phyloP scores from a whole-genome alignment of 2,329 filamentous ascomycete species.

The Hypoxylon sp. region DNA sequence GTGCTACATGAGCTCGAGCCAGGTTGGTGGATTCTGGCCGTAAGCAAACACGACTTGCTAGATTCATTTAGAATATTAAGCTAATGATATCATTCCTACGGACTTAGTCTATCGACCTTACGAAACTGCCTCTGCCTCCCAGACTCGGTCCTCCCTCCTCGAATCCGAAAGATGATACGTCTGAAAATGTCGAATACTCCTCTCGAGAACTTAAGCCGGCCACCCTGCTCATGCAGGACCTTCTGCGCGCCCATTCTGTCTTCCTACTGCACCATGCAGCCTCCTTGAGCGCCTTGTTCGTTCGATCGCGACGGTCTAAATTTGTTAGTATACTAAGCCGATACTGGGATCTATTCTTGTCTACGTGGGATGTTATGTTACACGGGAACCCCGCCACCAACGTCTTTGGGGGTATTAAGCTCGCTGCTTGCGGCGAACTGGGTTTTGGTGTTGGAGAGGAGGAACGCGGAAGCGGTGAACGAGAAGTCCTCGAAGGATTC shows the following conservation, averaged over 20 bases:
- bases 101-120: constrained; percentile 79
- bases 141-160: constrained; percentile 53
- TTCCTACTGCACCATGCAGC: constrained; percentile 89
- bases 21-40: constrained; percentile 95
- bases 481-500: constrained; percentile 92
- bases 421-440: constrained; percentile 89
- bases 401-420: constrained; percentile 83
- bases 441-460: constrained; percentile 96
- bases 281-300: constrained; percentile 75
- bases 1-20: constrained; percentile 86
- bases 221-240: constrained; percentile 78
- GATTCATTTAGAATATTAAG: neutral
- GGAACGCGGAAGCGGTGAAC: constrained; percentile 90
- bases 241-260: constrained; percentile 80
- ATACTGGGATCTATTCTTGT: constrained; percentile 79
- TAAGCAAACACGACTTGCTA: constrained; percentile 54
- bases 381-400: constrained; percentile 86
- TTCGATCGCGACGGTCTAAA: constrained; percentile 68
- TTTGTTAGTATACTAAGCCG: constrained; percentile 78
- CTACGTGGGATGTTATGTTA: constrained; percentile 87
- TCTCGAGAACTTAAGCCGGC: constrained; percentile 88
- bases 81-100: constrained; percentile 22
- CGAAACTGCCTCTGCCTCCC: constrained; percentile 71
- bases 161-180: constrained; percentile 50
- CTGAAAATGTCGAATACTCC: constrained; percentile 77